phyloP scores from a whole-genome alignment of 2,329 filamentous ascomycete species.

The Sphaerulina musiva region DNA sequence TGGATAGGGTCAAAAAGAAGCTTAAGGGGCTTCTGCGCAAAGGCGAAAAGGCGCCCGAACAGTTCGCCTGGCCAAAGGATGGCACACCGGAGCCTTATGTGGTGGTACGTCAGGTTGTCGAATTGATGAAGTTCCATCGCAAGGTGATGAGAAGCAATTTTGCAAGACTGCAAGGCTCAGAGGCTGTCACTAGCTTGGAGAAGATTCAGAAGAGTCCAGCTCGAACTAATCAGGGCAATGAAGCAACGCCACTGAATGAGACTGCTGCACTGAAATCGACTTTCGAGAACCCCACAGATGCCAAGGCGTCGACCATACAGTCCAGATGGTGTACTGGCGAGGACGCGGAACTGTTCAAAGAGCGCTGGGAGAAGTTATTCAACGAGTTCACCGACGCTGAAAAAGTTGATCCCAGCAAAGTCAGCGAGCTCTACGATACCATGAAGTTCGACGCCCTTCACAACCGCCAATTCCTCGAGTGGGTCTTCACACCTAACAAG shows the following conservation, averaged over 20 bases:
- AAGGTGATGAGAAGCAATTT: slow-evolving; percentile 94
- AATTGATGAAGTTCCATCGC: slow-evolving; percentile 96
- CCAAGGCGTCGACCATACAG: slow-evolving; percentile 54
- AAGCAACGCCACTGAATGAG: slow-evolving; percentile 5
- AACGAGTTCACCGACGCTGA: slow-evolving; percentile 93
- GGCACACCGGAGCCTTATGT: slow-evolving; percentile 92
- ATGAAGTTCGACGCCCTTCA: slow-evolving; percentile 99
- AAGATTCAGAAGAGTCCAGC: slow-evolving; percentile 46
- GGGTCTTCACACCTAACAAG: slow-evolving; percentile 86
- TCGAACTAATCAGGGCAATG: slow-evolving; percentile 37
- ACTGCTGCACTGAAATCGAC: background rate
- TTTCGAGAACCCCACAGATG: slow-evolving; percentile 32
- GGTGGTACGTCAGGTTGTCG: slow-evolving; percentile 84
- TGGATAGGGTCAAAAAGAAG: slow-evolving; percentile 99
- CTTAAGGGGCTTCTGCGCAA: slow-evolving; percentile 85
- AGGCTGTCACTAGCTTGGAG: slow-evolving; percentile 54
- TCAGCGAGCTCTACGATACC: slow-evolving; percentile 95
- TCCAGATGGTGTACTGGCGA: slow-evolving; percentile 93
- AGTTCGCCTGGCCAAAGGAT: slow-evolving; percentile 93
- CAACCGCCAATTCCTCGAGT: slow-evolving; percentile 92
- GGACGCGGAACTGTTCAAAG: slow-evolving; percentile 87
- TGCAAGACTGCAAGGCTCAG: slow-evolving; percentile 60
- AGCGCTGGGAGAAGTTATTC: slow-evolving; percentile 98
- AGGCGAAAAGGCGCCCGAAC: slow-evolving; percentile 84
- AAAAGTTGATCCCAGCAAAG: slow-evolving; percentile 97